Evolutionary conservation across 805 yeast species (phyloP).

Genomic region (Ogataea methylovora): DNA sequence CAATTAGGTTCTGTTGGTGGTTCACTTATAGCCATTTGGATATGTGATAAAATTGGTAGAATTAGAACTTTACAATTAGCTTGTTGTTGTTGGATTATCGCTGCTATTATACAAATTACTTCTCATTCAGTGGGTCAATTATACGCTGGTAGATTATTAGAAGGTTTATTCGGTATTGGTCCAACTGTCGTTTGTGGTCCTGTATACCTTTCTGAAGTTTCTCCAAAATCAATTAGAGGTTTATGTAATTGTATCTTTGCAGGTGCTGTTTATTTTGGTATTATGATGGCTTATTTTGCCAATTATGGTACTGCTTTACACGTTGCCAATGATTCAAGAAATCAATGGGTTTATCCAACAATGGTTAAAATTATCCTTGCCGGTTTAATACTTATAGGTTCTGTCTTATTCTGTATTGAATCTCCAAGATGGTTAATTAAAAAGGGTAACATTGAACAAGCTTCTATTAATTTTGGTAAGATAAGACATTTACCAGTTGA

Average conservation of each 20-base stretch:
- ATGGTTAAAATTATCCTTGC: conserved; percentile 40
- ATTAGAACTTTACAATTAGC: conserved; percentile 37
- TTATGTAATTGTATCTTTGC: conserved; percentile 44
- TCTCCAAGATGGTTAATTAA: conserved; percentile 47
- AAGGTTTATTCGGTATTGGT: conserved; percentile 47
- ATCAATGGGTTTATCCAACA: conserved; percentile 50
- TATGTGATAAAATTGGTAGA: conserved; percentile 46
- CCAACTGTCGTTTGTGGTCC: conserved; percentile 52
- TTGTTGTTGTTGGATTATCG: conserved; percentile 36
- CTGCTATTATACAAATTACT: conserved; percentile 42
- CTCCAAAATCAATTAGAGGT: conserved; percentile 48
- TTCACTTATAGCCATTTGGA: conserved; percentile 37
- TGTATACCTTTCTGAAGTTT: conserved; percentile 43
- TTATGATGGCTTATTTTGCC: conserved; percentile 40
- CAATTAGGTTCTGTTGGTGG: conserved; percentile 47
- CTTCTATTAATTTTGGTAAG: conserved; percentile 30
- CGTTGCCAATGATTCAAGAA: conserved; percentile 24
- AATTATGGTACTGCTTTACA: conserved; percentile 47
- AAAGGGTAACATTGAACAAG: conserved; percentile 32
- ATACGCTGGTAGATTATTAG: conserved; percentile 47
- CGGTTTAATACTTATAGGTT: conserved; percentile 34
- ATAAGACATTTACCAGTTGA: conserved; percentile 37
- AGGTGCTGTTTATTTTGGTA: conserved; percentile 52
- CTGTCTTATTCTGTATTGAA: conserved; percentile 36
- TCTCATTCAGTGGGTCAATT: conserved; percentile 39